Conservation (phyloP, 2,329 filamentous ascomycete species). For the Grosmannia huntii region DNA sequence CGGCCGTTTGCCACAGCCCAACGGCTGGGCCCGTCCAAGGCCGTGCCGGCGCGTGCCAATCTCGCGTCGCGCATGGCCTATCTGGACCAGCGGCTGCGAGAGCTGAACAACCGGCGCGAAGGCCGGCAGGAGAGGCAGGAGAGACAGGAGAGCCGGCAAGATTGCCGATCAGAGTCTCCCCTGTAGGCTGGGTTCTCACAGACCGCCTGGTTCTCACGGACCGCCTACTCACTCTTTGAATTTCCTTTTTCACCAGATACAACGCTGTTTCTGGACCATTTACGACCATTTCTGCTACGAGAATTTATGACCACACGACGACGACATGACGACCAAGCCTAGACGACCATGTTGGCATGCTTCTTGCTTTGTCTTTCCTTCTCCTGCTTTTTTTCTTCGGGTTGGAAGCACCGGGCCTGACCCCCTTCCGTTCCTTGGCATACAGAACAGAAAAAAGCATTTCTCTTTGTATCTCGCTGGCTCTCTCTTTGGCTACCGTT, state of each 20-base stretch:
- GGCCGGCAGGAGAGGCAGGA: slow-evolving; percentile 10
- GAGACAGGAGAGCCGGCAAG: slow-evolving; percentile 5
- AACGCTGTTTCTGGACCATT: background rate
- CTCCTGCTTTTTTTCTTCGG: background rate
- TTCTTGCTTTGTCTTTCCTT: slow-evolving; percentile 1
- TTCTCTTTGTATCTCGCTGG: background rate
- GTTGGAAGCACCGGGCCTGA: background rate
- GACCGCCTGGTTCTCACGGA: background rate
- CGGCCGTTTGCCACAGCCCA: slow-evolving; percentile 47
- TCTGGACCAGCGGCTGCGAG: slow-evolving; percentile 43
- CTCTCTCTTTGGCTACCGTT: too few relatives aligned
- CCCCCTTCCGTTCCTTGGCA: background rate
- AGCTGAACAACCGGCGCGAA: slow-evolving; percentile 33
- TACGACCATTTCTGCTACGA: slow-evolving; percentile 9
- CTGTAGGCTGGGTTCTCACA: too few relatives aligned
- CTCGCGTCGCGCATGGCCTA: slow-evolving; percentile 42
- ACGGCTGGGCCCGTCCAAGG: slow-evolving; percentile 15
- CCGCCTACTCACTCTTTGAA: background rate
- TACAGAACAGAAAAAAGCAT: background rate
- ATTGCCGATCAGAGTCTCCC: slow-evolving; percentile 36
- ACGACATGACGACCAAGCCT: slow-evolving; percentile 10
- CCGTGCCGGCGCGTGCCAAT: slow-evolving; percentile 26
- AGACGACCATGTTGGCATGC: slow-evolving; percentile 9
- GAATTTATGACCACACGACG: slow-evolving; percentile 8
- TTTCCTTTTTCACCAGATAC: background rate